A percentile compares a stretch with the other conserved stretches of the same genome.
These are phyloP conservation scores for Tricholoma saponaceum DNA, from an alignment of 768 basidiomycete species.

Conservation along the genomic window DNA sequence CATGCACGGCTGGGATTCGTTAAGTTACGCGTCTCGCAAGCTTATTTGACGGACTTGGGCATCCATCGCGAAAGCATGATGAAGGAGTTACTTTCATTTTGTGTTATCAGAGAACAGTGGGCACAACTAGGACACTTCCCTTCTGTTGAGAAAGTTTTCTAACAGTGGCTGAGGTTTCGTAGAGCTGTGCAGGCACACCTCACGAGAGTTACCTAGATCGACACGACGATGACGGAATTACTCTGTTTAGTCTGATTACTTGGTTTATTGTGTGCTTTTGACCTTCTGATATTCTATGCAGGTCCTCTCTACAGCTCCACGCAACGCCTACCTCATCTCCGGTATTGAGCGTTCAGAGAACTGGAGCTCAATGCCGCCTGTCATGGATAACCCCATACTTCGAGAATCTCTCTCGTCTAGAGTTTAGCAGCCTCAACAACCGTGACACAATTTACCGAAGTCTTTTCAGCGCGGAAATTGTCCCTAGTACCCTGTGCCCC, in stretches of 20 bases:
- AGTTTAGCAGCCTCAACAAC: not conserved
- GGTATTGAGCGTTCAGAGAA: not conserved
- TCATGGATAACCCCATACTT: not conserved
- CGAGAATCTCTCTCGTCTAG: not conserved
- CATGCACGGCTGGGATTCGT: constrained; percentile 1
- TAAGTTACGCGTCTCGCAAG: not conserved
- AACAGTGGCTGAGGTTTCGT: not conserved
- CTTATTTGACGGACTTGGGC: too few relatives aligned
- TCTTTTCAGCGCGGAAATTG: not conserved
- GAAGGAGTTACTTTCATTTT: too few relatives aligned
- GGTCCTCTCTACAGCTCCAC: too few relatives aligned
- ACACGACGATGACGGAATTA: not conserved
- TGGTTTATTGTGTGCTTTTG: not conserved
- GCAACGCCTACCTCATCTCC: not conserved
- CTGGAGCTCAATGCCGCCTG: not conserved
- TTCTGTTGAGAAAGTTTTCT: not conserved
- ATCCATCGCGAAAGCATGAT: too few relatives aligned
- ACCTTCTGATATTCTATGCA: not conserved
- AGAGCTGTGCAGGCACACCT: not conserved
- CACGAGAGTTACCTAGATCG: not conserved
- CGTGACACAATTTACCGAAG: not conserved
- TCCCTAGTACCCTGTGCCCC: not conserved
- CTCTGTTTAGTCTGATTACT: not conserved
- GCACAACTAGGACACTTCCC: too few relatives aligned
- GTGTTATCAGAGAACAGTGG: too few relatives aligned